Evolutionary conservation across 768 basidiomycete genomes (phyloP), one percentile per base, ranked within the genome.

Genomic region (Mrakia gelida): DNA sequence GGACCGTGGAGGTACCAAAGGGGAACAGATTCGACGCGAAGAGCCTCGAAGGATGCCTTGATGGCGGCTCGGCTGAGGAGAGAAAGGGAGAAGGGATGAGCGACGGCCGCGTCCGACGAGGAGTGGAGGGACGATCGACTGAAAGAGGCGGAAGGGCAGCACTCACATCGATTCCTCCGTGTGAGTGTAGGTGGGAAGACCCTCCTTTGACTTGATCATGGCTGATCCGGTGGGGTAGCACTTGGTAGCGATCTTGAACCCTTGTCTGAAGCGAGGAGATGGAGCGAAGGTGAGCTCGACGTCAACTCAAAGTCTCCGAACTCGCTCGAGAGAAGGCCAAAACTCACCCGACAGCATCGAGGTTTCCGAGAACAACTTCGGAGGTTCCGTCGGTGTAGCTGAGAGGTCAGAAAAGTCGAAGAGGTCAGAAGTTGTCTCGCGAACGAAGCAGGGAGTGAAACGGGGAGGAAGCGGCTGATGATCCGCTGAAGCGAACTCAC

Each of bases 361-460:
- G 43, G 10, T 43, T 65, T 18, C 49, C 75, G 28, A 76, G 68
- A 34, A 71, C 70, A 18, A 30, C 30, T 49, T 91, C 89, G 10
- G 89, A 88, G 0, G 89, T 89, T 1, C 89, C 88, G 34, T 85
- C 85, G 16, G 83, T 85, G 76, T 90, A 89, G 10, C 45, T 65
- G 38, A 9, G 28, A 28, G 30, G 65, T 54, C 28, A 18, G 10
- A 75, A 41, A n/a, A 28, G 10, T 4, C 54, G 30, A 54, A 9
- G 26, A 34, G 65, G 43, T 26, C 63, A 71, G n/a, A n/a, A n/a
- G n/a, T n/a, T n/a, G n/a, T n/a, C n/a, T n/a, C n/a, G n/a, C n/a
- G n/a, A 43, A 28, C 2, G 38, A 43, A 7, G 11, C 23, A 23
- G 71, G n/a, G 41, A 41, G 30, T 13, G 28, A 28, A 45, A 15